Evolutionary conservation across 805 yeast species (phyloP), one percentile per base, ranked within the genome.

Genomic region (Wickerhamomyces bisporus): DNA sequence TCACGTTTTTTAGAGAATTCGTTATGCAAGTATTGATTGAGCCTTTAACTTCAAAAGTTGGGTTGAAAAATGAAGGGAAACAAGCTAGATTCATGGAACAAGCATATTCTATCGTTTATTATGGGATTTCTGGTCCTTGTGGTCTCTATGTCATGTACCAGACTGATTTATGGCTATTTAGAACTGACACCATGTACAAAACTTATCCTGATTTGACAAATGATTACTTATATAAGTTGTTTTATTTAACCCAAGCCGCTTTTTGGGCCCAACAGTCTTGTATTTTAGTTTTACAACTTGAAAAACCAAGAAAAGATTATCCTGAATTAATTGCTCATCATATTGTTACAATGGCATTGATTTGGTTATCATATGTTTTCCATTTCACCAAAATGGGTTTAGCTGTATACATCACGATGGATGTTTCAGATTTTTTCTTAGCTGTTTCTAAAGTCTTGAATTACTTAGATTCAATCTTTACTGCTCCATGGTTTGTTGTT

Each of bases 181-280:
- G 85, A 57, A 93, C 97, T 3, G 68, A 77, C 4, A 79, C 86
- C 26, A 84, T 91, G 69, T 93, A 87, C 62, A 71, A 60, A 42
- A 66, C 75, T 19, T 91, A 82, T 60, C 98, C 99, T 6, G 98
- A 93, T 64, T 69, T 74, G 43, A 70, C 81, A 25, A 85, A 84
- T 55, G 81, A 75, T 40, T 71, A 66, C 43, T 66, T 71, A 40
- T 83, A 84, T 68, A 93, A 93, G 65, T 60, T 78, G 12, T 93
- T 83, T 58, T 93, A 93, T 60, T 68, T 93, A 44, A 79, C 85
- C 30, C 98, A 93, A 66, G 97, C 98, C 6, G 84, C 97, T 5
- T 93, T 87, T 62, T 93, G 99, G 99, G 79, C 88, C 17, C 99
- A 93, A 66, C 98, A 93, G 65, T 81, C 94, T 1, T 79, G 85